Percentiles rank a stretch among this genome's conserved stretches.
phyloP scores from a whole-genome alignment of 2,329 filamentous ascomycete genomes.

The Cercospora sp. region DNA sequence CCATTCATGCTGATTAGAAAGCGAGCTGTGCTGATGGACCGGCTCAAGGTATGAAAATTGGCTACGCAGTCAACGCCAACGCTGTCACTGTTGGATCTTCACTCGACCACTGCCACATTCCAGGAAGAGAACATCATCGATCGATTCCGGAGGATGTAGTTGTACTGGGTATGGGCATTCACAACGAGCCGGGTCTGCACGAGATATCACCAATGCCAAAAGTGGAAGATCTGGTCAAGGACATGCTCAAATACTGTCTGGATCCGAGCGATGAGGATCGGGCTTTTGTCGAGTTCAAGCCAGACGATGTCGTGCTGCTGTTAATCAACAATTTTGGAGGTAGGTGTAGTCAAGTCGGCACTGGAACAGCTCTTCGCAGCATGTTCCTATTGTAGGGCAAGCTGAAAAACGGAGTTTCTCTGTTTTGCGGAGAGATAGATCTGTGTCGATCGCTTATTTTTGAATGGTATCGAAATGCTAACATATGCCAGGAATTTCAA shows the following conservation, averaged over 20 bases:
- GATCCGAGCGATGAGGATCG: conserved; percentile 51
- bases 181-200: conserved; percentile 53
- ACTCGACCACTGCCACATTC: conserved; percentile 56
- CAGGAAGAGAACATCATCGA: conserved; percentile 54
- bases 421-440: not conserved
- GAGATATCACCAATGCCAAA: conserved; percentile 52
- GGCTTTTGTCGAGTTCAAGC: conserved; percentile 52
- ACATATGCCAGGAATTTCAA: conserved; percentile 38
- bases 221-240: conserved; percentile 50
- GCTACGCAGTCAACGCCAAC: conserved; percentile 47
- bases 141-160: conserved; percentile 38
- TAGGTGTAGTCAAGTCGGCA: not conserved
- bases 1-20: not conserved
- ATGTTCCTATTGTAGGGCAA: not conserved
- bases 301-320: conserved; percentile 48
- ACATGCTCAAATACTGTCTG: conserved; percentile 53
- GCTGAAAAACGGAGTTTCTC: not conserved
- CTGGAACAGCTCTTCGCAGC: not conserved
- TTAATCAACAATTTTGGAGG: conserved; percentile 55
- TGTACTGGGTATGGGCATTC: conserved; percentile 53
- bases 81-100: conserved; percentile 55
- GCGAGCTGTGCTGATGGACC: not conserved
- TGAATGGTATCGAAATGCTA: not conserved
- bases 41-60: conserved; percentile 43
- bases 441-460: not conserved